These are phyloP conservation scores for Metschnikowia aberdeeniae DNA, from an alignment of 805 yeast genomes.

Conservation along the genomic window DNA sequence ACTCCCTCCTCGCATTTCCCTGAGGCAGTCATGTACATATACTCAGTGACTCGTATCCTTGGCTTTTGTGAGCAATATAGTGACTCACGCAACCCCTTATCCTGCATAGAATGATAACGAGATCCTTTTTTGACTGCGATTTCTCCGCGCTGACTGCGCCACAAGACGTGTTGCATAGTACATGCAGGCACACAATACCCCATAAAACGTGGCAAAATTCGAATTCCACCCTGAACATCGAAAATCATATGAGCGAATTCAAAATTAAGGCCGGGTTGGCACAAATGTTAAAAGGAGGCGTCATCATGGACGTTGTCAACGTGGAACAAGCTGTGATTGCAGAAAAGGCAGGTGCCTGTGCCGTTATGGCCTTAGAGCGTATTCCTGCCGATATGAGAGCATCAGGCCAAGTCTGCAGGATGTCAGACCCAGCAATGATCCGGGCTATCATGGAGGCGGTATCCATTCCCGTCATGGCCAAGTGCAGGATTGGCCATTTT, in stretches of 20 bases:
- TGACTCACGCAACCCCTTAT: background rate
- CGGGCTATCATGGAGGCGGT: conserved; percentile 67
- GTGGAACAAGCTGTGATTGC: conserved; percentile 80
- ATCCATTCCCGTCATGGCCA: conserved; percentile 79
- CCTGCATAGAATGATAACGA: background rate
- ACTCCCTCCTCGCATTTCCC: no score
- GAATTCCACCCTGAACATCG: background rate
- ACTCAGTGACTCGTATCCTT: no score
- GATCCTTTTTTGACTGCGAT: no score
- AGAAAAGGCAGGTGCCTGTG: conserved; percentile 82
- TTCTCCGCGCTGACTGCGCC: background rate
- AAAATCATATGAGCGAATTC: conserved; percentile 9
- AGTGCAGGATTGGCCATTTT: conserved; percentile 76
- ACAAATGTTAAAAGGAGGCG: conserved; percentile 81
- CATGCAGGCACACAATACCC: conserved; percentile 1
- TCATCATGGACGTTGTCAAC: conserved; percentile 69
- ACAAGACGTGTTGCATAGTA: background rate
- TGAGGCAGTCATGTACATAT: no score
- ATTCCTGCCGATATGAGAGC: conserved; percentile 85
- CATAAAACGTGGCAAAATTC: background rate
- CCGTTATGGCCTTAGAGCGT: conserved; percentile 83
- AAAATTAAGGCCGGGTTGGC: conserved; percentile 75
- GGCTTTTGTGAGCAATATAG: background rate
- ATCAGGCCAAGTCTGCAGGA: conserved; percentile 77
- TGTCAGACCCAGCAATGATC: conserved; percentile 83